Evolutionary conservation across 192 early-diverging fungal genomes (phyloP).

Genomic region (Coemansia guatemalensis): DNA sequence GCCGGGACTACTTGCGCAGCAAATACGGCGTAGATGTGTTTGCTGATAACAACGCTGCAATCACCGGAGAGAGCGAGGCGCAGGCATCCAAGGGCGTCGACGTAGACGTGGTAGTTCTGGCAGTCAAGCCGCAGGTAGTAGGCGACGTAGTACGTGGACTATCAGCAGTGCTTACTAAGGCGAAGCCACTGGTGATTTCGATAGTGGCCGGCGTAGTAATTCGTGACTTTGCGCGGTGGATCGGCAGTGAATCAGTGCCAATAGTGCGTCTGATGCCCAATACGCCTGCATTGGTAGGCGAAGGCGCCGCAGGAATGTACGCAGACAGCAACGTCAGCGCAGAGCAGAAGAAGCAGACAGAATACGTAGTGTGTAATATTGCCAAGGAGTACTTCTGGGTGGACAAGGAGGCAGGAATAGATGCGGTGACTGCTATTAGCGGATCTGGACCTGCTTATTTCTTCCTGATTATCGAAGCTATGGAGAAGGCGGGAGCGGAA

Average conservation of each 20-base stretch:
- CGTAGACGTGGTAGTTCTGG: slow-evolving; percentile 74
- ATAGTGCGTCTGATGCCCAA: slow-evolving; percentile 93
- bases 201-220: slow-evolving; percentile 88
- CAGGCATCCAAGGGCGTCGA: slow-evolving; percentile 4
- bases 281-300: slow-evolving; percentile 84
- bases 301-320: slow-evolving; percentile 87
- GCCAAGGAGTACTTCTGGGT: slow-evolving; percentile 86
- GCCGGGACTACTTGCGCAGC: slow-evolving; percentile 60
- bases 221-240: slow-evolving; percentile 74
- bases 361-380: slow-evolving; percentile 69
- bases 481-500: slow-evolving; percentile 76
- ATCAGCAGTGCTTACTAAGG: slow-evolving; percentile 47
- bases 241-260: slow-evolving; percentile 47
- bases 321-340: slow-evolving; percentile 62
- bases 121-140: slow-evolving; percentile 92
- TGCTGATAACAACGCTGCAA: slow-evolving; percentile 61
- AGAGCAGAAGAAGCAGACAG: slow-evolving; percentile 64
- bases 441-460: slow-evolving; percentile 97
- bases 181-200: slow-evolving; percentile 74
- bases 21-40: slow-evolving; percentile 65
- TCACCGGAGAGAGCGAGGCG: slow-evolving; percentile 46
- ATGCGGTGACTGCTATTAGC: slow-evolving; percentile 85
- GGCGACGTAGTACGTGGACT: slow-evolving; percentile 64
- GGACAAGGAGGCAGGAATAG: slow-evolving; percentile 69
- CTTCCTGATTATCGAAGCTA: slow-evolving; percentile 87